Evolutionary conservation across 1,284 basidiomycete species (phyloP), one percentile per base, ranked within the genome.

Genomic region (Trametes hirsuta): DNA sequence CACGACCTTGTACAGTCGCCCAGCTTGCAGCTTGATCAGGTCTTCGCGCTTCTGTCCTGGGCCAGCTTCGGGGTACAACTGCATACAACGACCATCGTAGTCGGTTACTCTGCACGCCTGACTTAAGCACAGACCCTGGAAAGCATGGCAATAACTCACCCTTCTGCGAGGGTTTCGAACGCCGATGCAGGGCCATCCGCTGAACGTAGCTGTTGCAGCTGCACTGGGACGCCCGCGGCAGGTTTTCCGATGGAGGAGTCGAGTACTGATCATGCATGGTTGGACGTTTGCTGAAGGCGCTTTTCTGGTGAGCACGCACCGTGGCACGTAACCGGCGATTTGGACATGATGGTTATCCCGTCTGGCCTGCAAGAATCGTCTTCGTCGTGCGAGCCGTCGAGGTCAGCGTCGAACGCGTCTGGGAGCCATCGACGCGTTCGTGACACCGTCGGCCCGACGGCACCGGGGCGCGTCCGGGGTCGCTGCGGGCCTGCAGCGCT

Each of bases 241-340:
- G 95, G 94, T 70, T 85, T 91, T 40, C 94, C 95, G 4, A 84
- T 78, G 1, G 92, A 90, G 2, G 91, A 86, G 71, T 97, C 94
- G 59, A 97, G 86, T 12, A 97, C 94, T 95, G 58, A 30, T 30
- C 30, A 8, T 14, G 22, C 6, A 46, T 14, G 34, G n/a, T 11
- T 9, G 6, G 10, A n/a, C n/a, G 40, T 37, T 25, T 12, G 2
- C 9, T 37, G 1, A 24, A 18, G 6, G 21, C 18, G 1, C 18
- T 11, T 46, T 8, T 34, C 3, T 11, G 30, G 34, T 24, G n/a
- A 21, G 53, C 15, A 55, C 81, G 57, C 64, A 92, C 93, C 87
- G 68, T 97, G 94, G 73, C 95, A 96, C 39, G 95, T 97, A 62
- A 97, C 91, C 1, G 93, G 91, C 2, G 93, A 93, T 68, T 84